Conservation (phyloP, 2,329 filamentous ascomycete genomes). For the Alternaria sp. region DNA sequence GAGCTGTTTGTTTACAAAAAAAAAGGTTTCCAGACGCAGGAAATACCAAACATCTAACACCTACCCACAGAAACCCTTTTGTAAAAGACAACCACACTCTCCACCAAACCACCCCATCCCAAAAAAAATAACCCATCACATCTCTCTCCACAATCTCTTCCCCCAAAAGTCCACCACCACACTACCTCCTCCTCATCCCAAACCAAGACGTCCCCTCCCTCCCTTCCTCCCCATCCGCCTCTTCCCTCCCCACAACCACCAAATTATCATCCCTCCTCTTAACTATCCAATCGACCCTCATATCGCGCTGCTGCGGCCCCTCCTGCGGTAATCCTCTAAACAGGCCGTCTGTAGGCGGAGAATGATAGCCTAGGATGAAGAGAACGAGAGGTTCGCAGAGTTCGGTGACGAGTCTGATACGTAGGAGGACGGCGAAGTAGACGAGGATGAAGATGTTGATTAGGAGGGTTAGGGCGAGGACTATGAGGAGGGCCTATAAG, state of each 20-base stretch:
- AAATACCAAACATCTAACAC: no score
- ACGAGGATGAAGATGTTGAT: constrained; percentile 19
- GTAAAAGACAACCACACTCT: no score
- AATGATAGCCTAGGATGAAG: constrained; percentile 17
- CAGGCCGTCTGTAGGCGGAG: background rate
- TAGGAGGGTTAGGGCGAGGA: constrained; percentile 4
- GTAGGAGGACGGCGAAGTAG: constrained; percentile 13
- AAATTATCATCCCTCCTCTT: constrained; percentile 10
- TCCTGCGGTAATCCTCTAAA: constrained; percentile 10
- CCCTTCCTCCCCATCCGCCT: background rate
- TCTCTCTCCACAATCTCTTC: no score
- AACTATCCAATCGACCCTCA: constrained; percentile 6
- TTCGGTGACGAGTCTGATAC: constrained; percentile 18
- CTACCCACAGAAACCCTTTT: no score
- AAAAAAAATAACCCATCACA: no score
- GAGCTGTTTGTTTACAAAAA: no score
- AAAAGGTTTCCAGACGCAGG: no score
- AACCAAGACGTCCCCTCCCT: background rate
- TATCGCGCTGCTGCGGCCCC: constrained; percentile 11
- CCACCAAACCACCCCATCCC: no score
- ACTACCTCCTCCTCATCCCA: constrained; percentile 7
- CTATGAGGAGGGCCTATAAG: constrained; percentile 6
- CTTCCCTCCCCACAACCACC: constrained; percentile 7
- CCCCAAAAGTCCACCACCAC: no score
- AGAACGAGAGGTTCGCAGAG: constrained; percentile 18